phyloP scores from a whole-genome alignment of 2,329 filamentous ascomycete genomes.

The Fusarium pininemorale region DNA sequence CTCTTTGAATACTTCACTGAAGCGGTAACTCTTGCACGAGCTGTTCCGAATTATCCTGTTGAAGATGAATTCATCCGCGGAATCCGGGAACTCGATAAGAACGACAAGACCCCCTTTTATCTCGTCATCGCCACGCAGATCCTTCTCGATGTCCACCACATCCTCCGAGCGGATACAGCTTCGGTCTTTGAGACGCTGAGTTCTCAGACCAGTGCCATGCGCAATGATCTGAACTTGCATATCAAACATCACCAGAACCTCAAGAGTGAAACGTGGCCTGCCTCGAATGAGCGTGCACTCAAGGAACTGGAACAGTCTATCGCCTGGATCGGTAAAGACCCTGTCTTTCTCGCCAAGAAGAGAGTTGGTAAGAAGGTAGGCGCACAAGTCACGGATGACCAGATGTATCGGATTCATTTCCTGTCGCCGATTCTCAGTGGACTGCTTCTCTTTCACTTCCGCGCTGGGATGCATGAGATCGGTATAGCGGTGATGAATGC shows the following conservation, averaged over 20 bases:
- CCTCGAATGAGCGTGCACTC: fast-evolving
- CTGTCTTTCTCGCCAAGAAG: background rate
- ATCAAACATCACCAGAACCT: background rate
- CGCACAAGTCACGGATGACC: background rate
- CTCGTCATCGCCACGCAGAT: fast-evolving
- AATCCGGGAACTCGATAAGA: background rate
- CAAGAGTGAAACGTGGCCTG: background rate
- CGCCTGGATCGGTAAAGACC: background rate
- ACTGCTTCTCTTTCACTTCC: background rate
- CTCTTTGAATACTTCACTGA: background rate
- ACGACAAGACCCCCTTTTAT: background rate
- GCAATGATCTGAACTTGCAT: background rate
- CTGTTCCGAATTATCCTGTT: background rate
- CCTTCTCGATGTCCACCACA: background rate
- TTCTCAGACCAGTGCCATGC: background rate
- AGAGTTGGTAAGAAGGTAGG: background rate
- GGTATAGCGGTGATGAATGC: fast-evolving
- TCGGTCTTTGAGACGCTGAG: background rate
- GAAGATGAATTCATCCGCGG: background rate
- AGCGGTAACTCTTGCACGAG: background rate
- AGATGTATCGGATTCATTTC: background rate
- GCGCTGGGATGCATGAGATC: background rate
- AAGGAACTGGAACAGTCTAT: background rate
- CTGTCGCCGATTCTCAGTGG: background rate
- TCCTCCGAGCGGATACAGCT: background rate